phyloP scores from a whole-genome alignment of 345 rosid species.

The Erysimum cheiranthoides region DNA sequence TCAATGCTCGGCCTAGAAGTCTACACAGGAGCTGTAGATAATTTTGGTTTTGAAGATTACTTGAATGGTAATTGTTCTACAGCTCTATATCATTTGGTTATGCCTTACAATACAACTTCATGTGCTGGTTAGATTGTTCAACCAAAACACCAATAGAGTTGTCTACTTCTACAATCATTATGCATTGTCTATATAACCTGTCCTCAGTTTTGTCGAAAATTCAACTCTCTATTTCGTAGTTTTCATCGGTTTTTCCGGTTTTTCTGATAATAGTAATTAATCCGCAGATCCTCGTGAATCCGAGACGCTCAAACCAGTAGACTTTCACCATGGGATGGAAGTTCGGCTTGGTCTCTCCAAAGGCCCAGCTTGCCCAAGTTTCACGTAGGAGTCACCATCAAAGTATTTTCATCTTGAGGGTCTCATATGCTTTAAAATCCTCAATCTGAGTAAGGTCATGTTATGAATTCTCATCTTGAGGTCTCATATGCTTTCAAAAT shows the following conservation, averaged over 20 bases:
- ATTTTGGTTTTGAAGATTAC: constrained; percentile 90
- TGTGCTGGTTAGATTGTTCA: neutral
- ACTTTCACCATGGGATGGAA: constrained; percentile 83
- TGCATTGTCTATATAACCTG: neutral
- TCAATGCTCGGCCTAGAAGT: constrained; percentile 91
- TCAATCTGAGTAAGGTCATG: neutral
- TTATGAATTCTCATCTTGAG: neutral
- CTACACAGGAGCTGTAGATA: constrained; percentile 68
- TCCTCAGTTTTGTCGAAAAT: neutral
- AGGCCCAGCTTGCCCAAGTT: constrained; percentile 70
- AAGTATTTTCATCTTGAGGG: neutral
- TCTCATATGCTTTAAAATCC: neutral
- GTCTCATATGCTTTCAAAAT: neutral
- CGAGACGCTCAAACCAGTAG: constrained; percentile 59
- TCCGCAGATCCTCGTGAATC: constrained; percentile 78
- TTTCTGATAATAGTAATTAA: neutral
- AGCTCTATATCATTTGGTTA: neutral
- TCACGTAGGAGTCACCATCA: constrained; percentile 46
- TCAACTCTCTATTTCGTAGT: neutral
- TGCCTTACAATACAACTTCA: neutral
- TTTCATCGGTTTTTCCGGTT: neutral
- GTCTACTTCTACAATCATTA: neutral
- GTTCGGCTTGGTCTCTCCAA: constrained; percentile 71
- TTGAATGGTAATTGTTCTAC: constrained; percentile 63
- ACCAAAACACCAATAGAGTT: neutral